These are phyloP conservation scores for Ogataea kodamae DNA, from an alignment of 805 yeast genomes.

Conservation along the genomic window DNA sequence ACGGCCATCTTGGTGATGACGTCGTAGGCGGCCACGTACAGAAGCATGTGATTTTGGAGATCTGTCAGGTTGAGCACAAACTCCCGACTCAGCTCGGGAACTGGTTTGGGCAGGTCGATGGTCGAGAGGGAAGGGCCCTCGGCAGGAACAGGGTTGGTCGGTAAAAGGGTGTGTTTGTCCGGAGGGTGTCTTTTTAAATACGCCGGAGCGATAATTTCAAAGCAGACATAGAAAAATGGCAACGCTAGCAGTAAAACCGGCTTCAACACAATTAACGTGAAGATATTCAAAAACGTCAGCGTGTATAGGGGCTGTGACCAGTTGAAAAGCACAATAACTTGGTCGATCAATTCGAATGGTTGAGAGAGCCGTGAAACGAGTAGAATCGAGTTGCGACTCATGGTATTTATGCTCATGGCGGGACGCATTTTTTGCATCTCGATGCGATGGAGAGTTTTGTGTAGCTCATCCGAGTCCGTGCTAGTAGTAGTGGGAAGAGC, in stretches of 20 bases:
- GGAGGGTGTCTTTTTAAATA: slow-evolving; percentile 63
- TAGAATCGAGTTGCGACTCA: slow-evolving; percentile 64
- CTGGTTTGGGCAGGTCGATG: slow-evolving; percentile 60
- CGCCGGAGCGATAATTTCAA: slow-evolving; percentile 63
- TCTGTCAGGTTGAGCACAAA: slow-evolving; percentile 77
- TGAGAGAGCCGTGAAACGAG: slow-evolving; percentile 59
- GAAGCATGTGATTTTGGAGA: slow-evolving; percentile 73
- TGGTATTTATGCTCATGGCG: slow-evolving; percentile 60
- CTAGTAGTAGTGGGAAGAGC: slow-evolving; percentile 64
- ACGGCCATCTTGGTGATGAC: slow-evolving; percentile 43
- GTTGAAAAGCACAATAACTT: slow-evolving; percentile 47
- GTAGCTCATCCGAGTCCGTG: slow-evolving; percentile 35
- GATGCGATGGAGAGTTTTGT: slow-evolving; percentile 48
- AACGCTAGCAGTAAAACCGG: slow-evolving; percentile 54
- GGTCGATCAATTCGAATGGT: slow-evolving; percentile 61
- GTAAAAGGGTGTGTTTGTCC: slow-evolving; percentile 36
- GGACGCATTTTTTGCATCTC: slow-evolving; percentile 63
- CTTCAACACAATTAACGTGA: slow-evolving; percentile 45
- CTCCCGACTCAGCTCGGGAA: slow-evolving; percentile 74
- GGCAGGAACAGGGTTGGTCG: slow-evolving; percentile 43
- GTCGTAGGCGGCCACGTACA: slow-evolving; percentile 64
- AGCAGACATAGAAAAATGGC: slow-evolving; percentile 53
- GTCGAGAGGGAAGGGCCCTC: slow-evolving; percentile 49
- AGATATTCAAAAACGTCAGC: slow-evolving; percentile 44
- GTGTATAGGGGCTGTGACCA: slow-evolving; percentile 69